phyloP scores from a whole-genome alignment of 2,329 filamentous ascomycete species.

The Arthroderma sp. region DNA sequence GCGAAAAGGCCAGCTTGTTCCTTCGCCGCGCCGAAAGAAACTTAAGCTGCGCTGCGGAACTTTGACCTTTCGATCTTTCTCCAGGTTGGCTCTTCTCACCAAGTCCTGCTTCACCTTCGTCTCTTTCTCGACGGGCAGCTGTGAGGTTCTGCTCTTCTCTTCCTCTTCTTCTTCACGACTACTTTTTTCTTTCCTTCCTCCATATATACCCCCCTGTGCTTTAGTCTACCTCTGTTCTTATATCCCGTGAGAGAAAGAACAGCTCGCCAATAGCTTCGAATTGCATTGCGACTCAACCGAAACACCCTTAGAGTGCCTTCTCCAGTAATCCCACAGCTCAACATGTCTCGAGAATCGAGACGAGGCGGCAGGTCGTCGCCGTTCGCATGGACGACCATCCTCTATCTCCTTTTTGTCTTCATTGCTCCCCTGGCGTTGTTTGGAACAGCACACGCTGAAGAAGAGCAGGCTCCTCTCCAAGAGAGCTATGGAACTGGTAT shows the following conservation, averaged over 20 bases:
- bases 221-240: constrained; percentile 5
- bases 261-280: not conserved
- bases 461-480: constrained; percentile 50
- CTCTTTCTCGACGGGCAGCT: constrained; percentile 1
- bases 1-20: constrained; percentile 33
- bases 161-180: constrained; percentile 10
- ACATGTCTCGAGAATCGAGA: constrained; percentile 47
- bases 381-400: constrained; percentile 74
- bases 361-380: constrained; percentile 51
- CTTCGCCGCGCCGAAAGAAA: constrained; percentile 2
- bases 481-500: constrained; percentile 65
- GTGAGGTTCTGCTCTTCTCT: constrained; percentile 5
- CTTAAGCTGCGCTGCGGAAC: constrained; percentile 17
- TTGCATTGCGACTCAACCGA: no score
- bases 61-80: constrained; percentile 1
- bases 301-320: no score
- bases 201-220: constrained; percentile 12
- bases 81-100: not conserved
- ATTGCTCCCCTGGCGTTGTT: constrained; percentile 73
- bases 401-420: constrained; percentile 85
- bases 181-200: constrained; percentile 12
- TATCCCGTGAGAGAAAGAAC: not conserved
- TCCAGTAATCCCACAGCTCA: constrained; percentile 13
- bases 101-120: constrained; percentile 1
- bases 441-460: constrained; percentile 57